A percentile compares a stretch with the other conserved stretches of the same genome.
phyloP scores from a whole-genome alignment of 169 alveolate genomes.

The Theileria sp. region DNA sequence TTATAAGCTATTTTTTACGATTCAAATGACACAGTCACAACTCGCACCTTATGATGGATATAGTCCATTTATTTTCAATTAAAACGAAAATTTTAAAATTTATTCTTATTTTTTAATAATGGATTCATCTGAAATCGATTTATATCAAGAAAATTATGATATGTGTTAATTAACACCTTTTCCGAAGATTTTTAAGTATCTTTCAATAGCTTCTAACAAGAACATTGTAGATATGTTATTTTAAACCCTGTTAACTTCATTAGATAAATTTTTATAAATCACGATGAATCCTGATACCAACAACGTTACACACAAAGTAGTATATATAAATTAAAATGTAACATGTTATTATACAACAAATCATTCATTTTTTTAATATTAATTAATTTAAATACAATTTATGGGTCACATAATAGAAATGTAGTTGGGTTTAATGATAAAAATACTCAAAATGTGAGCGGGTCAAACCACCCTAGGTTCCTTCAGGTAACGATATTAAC shows the following conservation, averaged over 20 bases:
- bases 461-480: background rate
- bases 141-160: no score
- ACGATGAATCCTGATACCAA: background rate
- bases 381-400: background rate
- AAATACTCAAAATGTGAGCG: background rate
- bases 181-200: background rate
- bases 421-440: background rate
- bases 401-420: background rate
- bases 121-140: background rate
- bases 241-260: background rate
- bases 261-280: background rate
- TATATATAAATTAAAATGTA: background rate
- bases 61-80: background rate
- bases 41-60: background rate
- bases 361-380: background rate
- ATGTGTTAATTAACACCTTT: background rate
- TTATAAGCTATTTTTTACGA: background rate
- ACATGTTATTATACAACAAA: background rate
- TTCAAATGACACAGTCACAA: background rate
- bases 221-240: background rate
- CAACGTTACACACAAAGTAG: slow-evolving; percentile 1
- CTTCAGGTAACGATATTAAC: background rate
- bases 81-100: no score
- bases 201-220: background rate
- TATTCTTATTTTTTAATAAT: no score